Percentiles rank a stretch among this genome's conserved stretches.
Conservation (phyloP, 2,329 filamentous ascomycete species). For the Stachybotrys elegans region DNA sequence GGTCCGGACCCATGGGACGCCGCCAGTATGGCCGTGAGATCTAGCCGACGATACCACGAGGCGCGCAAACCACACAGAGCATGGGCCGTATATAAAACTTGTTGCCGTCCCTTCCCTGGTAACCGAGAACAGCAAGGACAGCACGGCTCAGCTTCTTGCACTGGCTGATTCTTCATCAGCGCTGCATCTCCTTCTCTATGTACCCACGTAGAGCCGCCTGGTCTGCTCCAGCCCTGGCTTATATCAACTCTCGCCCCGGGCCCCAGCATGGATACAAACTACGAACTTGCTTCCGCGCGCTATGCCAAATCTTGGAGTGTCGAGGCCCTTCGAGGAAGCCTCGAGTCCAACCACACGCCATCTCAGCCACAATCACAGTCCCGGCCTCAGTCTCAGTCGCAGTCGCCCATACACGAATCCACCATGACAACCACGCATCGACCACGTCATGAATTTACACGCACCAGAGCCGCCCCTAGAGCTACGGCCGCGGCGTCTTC, state of each 20-base stretch:
- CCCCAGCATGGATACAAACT: neutral
- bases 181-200: neutral
- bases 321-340: constrained; percentile 1
- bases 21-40: neutral
- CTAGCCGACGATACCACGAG: neutral
- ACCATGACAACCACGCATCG: too few species aligned
- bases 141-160: neutral
- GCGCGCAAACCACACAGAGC: too few species aligned
- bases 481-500: too few species aligned
- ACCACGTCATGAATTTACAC: too few species aligned
- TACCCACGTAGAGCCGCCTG: neutral
- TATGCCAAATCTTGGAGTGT: neutral
- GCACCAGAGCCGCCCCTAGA: too few species aligned
- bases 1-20: too few species aligned
- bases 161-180: neutral
- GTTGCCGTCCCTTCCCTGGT: neutral
- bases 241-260: neutral
- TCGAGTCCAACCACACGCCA: too few species aligned
- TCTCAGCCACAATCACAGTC: too few species aligned
- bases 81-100: neutral
- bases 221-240: neutral
- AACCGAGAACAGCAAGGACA: neutral
- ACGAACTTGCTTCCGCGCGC: neutral
- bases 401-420: too few species aligned
- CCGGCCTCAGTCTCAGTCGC: too few species aligned